These are phyloP conservation scores for Chlorella vulgaris DNA, from an alignment of 139 green algal genomes.

Conservation along the genomic window DNA sequence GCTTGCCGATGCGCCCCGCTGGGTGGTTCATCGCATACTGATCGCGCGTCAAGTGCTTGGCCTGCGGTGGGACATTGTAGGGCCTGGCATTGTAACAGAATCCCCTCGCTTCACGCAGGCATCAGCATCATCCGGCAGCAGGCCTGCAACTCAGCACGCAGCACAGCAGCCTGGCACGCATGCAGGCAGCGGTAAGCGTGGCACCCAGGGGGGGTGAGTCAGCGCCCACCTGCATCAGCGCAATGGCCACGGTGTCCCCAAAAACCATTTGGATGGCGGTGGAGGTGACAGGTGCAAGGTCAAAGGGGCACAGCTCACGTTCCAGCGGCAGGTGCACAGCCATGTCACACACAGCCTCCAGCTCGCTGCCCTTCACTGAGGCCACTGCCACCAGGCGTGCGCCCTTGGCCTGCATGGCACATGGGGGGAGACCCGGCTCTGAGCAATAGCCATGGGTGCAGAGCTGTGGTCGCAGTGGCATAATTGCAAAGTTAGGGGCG, in stretches of 20 bases:
- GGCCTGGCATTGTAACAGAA: too few species aligned
- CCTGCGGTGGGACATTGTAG: too few species aligned
- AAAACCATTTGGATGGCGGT: slow-evolving; percentile 73
- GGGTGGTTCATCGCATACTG: slow-evolving; percentile 72
- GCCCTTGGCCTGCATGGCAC: slow-evolving; percentile 58
- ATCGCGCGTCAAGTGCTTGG: slow-evolving; percentile 61
- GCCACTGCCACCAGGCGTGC: slow-evolving; percentile 59
- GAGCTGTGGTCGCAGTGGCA: too few species aligned
- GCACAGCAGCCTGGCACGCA: too few species aligned
- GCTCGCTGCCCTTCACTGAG: slow-evolving; percentile 42
- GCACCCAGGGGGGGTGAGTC: not conserved
- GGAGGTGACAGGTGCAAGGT: slow-evolving; percentile 68
- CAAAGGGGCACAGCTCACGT: slow-evolving; percentile 73
- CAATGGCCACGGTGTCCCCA: slow-evolving; percentile 71
- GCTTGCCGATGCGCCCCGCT: slow-evolving; percentile 66
- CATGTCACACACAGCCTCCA: slow-evolving; percentile 58
- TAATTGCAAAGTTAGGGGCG: too few species aligned
- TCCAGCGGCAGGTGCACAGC: slow-evolving; percentile 60
- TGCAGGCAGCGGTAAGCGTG: too few species aligned
- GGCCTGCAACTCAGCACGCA: too few species aligned
- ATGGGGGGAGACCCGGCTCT: not conserved
- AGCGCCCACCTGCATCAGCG: slow-evolving; percentile 64
- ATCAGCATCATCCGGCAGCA: too few species aligned
- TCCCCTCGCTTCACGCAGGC: too few species aligned
- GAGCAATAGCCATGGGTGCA: too few species aligned